Evolutionary conservation across 768 basidiomycete species (phyloP), one percentile per base, ranked within the genome.

Genomic region (Nidularia sp.): DNA sequence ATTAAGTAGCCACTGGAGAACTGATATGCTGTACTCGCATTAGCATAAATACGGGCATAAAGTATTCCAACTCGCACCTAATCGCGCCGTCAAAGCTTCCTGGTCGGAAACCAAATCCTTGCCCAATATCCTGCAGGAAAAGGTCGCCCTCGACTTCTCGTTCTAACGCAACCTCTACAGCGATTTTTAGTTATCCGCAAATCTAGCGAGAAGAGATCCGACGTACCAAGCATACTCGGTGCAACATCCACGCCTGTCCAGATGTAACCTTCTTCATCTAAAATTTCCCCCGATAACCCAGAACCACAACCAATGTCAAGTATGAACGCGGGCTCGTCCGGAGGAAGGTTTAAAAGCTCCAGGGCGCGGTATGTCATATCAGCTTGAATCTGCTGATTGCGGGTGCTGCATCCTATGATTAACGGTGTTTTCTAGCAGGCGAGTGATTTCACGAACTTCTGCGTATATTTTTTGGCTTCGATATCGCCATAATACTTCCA

Each of bases 1-100:
- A 67, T 98, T 99, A 53, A 98, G 78, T 2, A 99, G 77, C 97
- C 97, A 99, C 72, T 99, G 97, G 4, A 99, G 75, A n/a, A 98
- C 96, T 25, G 97, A 99, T 61, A 99, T 90, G 63, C 96, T 98
- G 62, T 2, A 52, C 45, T 48, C 50, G 18, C 15, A 47, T 39
- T 47, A 48, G 43, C 42, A 52, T 45, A 34, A 13, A n/a, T 39
- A 22, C 31, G 43, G 15, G 35, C 42, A 39, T 46, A 35, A 32
- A 35, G 47, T 34, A 34, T 47, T 29, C 59, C 12, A 18, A 60
- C 74, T 29, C 25, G 34, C 35, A 89, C 94, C 94, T 96, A 63
- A 99, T 98, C 5, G 93, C 95, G 39, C 96, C 97, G 66, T 99
- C 97, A 66, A 99, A 98, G 56, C 90, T 89, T 54, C 96, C 97